A percentile compares a stretch with the other conserved stretches of the same genome.
Conservation (phyloP, 495 filamentous ascomycete species). For the Clavariopsis aquatica region DNA sequence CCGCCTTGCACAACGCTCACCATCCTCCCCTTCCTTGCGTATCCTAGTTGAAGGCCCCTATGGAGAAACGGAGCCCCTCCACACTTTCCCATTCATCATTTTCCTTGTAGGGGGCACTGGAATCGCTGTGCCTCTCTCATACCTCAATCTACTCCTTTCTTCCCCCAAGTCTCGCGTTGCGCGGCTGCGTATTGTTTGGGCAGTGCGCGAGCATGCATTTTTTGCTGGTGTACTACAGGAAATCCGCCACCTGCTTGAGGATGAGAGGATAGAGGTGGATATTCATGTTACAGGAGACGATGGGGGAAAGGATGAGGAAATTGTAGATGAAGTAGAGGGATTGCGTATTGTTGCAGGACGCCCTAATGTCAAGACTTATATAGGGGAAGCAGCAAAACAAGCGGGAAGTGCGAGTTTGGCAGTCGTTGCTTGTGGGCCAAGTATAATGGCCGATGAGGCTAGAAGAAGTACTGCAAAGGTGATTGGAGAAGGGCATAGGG, state of each 20-base stretch:
- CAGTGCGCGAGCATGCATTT: conserved; percentile 23
- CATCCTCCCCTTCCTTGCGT: conserved; percentile 14
- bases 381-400: conserved; percentile 1
- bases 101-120: conserved; percentile 64
- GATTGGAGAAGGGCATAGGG: conserved; percentile 14
- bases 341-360: conserved; percentile 8
- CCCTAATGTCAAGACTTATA: conserved; percentile 12
- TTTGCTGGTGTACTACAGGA: background rate
- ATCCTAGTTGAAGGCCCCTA: conserved; percentile 63
- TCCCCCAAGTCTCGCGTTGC: background rate
- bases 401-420: conserved; percentile 12
- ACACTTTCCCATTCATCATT: conserved; percentile 54
- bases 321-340: background rate
- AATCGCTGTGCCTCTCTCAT: conserved; percentile 57
- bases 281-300: conserved; percentile 11
- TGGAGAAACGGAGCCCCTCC: conserved; percentile 52
- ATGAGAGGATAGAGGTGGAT: conserved; percentile 13
- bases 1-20: conserved; percentile 39
- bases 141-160: conserved; percentile 50
- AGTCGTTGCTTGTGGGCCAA: conserved; percentile 30
- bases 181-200: conserved; percentile 26
- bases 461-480: conserved; percentile 3
- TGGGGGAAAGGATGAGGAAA: conserved; percentile 8
- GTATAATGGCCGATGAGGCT: conserved; percentile 33
- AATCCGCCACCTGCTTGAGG: conserved; percentile 8